Base-by-base conservation (phyloP, 2,329 filamentous ascomycete species). In the Periconia sp. region DNA sequence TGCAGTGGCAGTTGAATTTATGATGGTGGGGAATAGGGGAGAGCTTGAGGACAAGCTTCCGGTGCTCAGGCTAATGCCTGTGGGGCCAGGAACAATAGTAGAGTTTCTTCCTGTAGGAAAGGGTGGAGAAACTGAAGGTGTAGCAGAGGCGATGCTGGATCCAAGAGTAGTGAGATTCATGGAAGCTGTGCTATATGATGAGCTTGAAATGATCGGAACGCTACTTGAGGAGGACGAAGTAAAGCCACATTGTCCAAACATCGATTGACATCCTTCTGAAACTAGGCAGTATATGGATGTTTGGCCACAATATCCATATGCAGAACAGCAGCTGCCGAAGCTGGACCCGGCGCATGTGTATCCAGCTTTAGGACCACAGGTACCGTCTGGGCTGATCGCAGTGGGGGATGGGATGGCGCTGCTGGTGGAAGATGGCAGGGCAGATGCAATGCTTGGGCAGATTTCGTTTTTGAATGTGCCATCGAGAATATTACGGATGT, bases 231-330 rank as follows among this genome's bases (percentile, higher is more conserved):
- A 43, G 43, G 15, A 18, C 10, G 15, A 18, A 18, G 27, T 18
- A 47, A 15, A 19, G n/a, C 45, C 45, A 37, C 50, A 52, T 7
- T 17, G 10, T 19, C 50, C 50, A 43, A 46, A 49, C 14, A 79
- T 80, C 41, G 78, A 80, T 30, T 63, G 58, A 59, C 81, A 84
- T 42, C 81, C 81, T 37, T 37, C 33, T n/a, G 15, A 13, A 46
- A 74, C 71, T 45, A 80, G 81, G 54, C 81, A 84, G 62, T 81
- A 79, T 37, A 73, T 71, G 41, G 68, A 72, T 14, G 66, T 69
- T 50, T 64, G 70, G 40, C 74, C 74, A 53, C 80, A 80, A 65
- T 79, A 83, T n/a, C 81, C 81, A 60, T 82, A 83, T 68, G 79
- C 74, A 18, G 77, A 81, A 58, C 81, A 82, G 57, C 81, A 83